Evolutionary conservation across 1,284 basidiomycete genomes (phyloP).

Genomic region (Marasmius oreades): DNA sequence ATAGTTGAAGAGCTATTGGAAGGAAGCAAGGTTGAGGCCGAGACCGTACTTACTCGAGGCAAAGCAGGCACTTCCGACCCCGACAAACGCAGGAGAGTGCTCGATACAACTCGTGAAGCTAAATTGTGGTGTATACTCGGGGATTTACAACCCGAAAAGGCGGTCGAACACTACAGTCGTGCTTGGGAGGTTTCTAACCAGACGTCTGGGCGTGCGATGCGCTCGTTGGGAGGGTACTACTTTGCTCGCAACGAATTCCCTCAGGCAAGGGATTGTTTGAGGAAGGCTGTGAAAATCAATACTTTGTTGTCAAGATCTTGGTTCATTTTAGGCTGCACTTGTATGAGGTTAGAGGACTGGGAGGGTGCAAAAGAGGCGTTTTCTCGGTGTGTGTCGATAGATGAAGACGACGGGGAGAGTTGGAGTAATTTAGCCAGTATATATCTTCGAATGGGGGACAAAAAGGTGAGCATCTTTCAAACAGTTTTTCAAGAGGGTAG

Average conservation of each 20-base stretch:
- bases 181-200: slow-evolving; percentile 84
- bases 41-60: slow-evolving; percentile 62
- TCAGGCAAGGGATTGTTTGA: slow-evolving; percentile 66
- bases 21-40: slow-evolving; percentile 79
- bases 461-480: slow-evolving; percentile 21
- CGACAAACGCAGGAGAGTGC: slow-evolving; percentile 35
- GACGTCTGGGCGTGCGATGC: slow-evolving; percentile 86
- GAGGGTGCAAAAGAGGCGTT: slow-evolving; percentile 83
- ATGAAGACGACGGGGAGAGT: slow-evolving; percentile 96
- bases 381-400: slow-evolving; percentile 81
- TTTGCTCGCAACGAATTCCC: slow-evolving; percentile 68
- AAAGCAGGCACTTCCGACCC: slow-evolving; percentile 40
- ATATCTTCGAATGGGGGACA: slow-evolving; percentile 78
- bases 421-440: slow-evolving; percentile 98
- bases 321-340: slow-evolving; percentile 95
- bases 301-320: slow-evolving; percentile 85
- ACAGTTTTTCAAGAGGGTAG: neutral
- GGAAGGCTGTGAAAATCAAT: slow-evolving; percentile 81
- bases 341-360: slow-evolving; percentile 81
- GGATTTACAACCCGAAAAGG: slow-evolving; percentile 77
- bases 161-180: slow-evolving; percentile 71
- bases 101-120: slow-evolving; percentile 76
- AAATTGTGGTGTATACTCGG: slow-evolving; percentile 97
- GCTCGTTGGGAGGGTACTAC: slow-evolving; percentile 84
- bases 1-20: slow-evolving; percentile 84